Evolutionary conservation across 106 monocot genomes (phyloP).

Genomic region (Dactylorhiza incarnata): DNA sequence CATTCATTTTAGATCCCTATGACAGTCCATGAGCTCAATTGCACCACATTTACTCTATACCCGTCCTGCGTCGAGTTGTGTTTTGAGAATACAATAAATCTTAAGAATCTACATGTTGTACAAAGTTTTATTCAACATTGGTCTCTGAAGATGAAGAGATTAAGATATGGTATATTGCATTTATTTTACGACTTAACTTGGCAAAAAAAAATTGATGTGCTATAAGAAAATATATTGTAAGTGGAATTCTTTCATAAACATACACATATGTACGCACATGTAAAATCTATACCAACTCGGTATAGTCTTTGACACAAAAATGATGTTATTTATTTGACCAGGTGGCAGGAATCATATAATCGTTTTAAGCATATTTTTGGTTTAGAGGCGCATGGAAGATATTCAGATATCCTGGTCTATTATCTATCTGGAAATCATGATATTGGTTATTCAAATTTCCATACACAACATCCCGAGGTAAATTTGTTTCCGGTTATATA

Average conservation of each 20-base stretch:
- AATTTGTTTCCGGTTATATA: background rate
- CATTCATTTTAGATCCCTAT: too few species aligned
- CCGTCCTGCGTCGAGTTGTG: too few species aligned
- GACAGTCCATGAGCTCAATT: too few species aligned
- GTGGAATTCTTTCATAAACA: background rate
- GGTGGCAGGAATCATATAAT: conserved; percentile 74
- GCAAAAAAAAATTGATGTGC: background rate
- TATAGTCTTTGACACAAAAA: background rate
- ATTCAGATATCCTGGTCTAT: conserved; percentile 33
- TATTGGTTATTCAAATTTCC: conserved; percentile 60
- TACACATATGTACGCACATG: background rate
- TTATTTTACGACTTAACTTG: background rate
- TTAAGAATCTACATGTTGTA: background rate
- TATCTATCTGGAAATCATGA: conserved; percentile 96
- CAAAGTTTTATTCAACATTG: background rate
- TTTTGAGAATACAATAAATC: background rate
- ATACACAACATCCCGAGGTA: conserved; percentile 63
- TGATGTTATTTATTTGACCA: conserved; percentile 27
- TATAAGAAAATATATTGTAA: background rate
- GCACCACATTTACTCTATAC: too few species aligned
- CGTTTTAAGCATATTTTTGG: conserved; percentile 78
- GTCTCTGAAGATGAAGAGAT: background rate
- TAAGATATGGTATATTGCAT: background rate
- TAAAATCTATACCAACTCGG: background rate
- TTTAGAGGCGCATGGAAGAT: conserved; percentile 30